Evolutionary conservation across 495 filamentous ascomycete genomes (phyloP).

Genomic region (Bombardia bombarda): DNA sequence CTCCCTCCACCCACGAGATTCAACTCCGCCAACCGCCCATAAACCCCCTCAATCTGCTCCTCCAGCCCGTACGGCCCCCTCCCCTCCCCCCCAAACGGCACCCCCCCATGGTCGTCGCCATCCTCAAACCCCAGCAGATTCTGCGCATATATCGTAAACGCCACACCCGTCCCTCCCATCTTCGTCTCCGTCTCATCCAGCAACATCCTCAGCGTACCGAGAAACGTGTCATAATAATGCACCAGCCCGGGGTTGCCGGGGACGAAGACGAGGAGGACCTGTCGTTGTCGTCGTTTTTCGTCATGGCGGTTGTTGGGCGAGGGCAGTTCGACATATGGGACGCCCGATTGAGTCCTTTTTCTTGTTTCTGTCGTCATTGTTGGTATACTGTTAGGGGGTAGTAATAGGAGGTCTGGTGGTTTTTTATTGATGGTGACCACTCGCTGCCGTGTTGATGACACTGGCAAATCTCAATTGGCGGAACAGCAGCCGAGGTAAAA

Average conservation of each 20-base stretch:
- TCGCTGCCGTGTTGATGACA: too few relatives aligned
- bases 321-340: neutral
- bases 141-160: conserved; percentile 57
- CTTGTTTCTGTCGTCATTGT: neutral
- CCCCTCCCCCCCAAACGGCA: conserved; percentile 23
- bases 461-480: too few relatives aligned
- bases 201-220: conserved; percentile 32
- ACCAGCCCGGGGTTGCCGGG: conserved; percentile 85
- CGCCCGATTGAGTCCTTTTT: neutral
- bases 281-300: conserved; percentile 1
- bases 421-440: too few relatives aligned
- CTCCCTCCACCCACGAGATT: neutral
- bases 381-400: neutral
- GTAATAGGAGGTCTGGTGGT: neutral
- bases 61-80: conserved; percentile 44
- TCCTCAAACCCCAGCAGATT: conserved; percentile 68
- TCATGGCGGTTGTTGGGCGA: neutral
- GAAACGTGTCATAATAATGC: conserved; percentile 69
- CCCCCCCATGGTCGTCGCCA: conserved; percentile 29
- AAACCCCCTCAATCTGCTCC: conserved; percentile 52
- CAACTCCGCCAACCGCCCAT: conserved; percentile 25
- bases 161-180: neutral
- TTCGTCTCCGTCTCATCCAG: conserved; percentile 19
- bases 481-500: too few relatives aligned
- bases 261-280: conserved; percentile 54